Evolutionary conservation across 2,329 filamentous ascomycete species (phyloP).

Genomic region (Raffaelea ambrosiae): DNA sequence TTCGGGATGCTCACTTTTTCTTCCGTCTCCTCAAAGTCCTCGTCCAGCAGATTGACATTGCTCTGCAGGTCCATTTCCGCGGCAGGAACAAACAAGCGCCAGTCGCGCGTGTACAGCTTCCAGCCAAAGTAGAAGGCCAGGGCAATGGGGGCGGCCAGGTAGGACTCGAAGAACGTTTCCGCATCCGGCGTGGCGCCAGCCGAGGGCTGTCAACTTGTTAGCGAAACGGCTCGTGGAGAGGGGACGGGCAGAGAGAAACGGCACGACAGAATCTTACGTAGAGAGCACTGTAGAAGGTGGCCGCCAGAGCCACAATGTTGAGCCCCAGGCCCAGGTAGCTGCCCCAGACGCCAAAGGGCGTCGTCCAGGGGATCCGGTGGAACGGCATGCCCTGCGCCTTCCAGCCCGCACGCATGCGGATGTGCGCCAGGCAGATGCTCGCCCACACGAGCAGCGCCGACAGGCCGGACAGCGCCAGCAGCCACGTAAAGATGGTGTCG

Average conservation of each 20-base stretch:
- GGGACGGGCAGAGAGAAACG: too few species aligned
- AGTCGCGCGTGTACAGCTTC: conserved; percentile 55
- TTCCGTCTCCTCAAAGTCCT: too few species aligned
- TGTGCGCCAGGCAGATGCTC: conserved; percentile 56
- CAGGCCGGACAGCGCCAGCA: conserved; percentile 63
- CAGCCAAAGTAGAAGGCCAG: conserved; percentile 53
- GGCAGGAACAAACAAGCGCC: conserved; percentile 47
- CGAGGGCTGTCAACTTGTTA: conserved; percentile 24
- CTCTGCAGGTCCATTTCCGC: conserved; percentile 54
- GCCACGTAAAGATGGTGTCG: conserved; percentile 50
- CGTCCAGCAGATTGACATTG: too few species aligned
- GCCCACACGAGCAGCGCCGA: conserved; percentile 70
- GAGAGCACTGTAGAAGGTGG: conserved; percentile 63
- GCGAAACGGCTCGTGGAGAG: neutral
- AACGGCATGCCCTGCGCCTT: conserved; percentile 31
- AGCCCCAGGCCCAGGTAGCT: conserved; percentile 61
- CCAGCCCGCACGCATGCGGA: conserved; percentile 58
- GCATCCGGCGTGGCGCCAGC: conserved; percentile 24
- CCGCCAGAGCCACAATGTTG: conserved; percentile 59
- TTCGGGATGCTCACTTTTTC: too few species aligned
- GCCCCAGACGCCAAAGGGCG: conserved; percentile 50
- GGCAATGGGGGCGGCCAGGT: conserved; percentile 48
- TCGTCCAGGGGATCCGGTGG: conserved; percentile 38
- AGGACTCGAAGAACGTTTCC: conserved; percentile 48
- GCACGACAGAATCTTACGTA: conserved; percentile 28